Conservation (phyloP, 1,284 basidiomycete genomes). For the Vanrija sp. region DNA sequence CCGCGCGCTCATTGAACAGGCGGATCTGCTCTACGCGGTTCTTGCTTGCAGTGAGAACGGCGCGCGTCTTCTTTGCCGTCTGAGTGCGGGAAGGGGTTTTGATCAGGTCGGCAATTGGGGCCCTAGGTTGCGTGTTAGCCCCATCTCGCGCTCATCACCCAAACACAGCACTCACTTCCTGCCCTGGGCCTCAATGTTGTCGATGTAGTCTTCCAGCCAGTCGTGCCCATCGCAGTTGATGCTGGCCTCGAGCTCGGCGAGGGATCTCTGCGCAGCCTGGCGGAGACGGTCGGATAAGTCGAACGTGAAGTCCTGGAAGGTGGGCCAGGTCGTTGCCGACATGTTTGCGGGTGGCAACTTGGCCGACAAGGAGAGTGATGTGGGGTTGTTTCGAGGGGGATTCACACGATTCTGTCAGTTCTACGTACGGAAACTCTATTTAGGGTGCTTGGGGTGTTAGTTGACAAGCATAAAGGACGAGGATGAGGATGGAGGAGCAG, state of each 20-base stretch:
- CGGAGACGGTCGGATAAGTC: constrained; percentile 31
- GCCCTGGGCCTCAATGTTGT: constrained; percentile 28
- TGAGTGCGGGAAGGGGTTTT: constrained; percentile 47
- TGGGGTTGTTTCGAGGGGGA: neutral
- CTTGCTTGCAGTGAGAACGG: constrained; percentile 27
- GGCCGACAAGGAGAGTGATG: too few relatives aligned
- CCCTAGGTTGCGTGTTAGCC: constrained; percentile 18
- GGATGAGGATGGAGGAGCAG: neutral
- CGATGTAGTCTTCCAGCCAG: constrained; percentile 47
- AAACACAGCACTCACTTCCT: constrained; percentile 14
- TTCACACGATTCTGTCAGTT: too few relatives aligned
- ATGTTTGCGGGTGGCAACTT: neutral
- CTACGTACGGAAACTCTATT: too few relatives aligned
- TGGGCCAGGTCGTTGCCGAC: constrained; percentile 9
- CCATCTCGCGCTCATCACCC: neutral
- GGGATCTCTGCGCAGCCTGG: constrained; percentile 26
- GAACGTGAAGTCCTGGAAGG: constrained; percentile 32
- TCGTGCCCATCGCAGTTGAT: constrained; percentile 42
- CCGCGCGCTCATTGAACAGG: constrained; percentile 28
- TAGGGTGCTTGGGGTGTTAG: neutral
- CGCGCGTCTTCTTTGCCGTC: constrained; percentile 47
- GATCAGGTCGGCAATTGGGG: constrained; percentile 43
- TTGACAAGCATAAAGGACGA: neutral
- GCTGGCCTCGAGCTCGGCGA: constrained; percentile 36
- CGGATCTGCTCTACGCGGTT: constrained; percentile 14